Evolutionary conservation across 2,329 filamentous ascomycete species (phyloP).

Genomic region (Fusarium sp.): DNA sequence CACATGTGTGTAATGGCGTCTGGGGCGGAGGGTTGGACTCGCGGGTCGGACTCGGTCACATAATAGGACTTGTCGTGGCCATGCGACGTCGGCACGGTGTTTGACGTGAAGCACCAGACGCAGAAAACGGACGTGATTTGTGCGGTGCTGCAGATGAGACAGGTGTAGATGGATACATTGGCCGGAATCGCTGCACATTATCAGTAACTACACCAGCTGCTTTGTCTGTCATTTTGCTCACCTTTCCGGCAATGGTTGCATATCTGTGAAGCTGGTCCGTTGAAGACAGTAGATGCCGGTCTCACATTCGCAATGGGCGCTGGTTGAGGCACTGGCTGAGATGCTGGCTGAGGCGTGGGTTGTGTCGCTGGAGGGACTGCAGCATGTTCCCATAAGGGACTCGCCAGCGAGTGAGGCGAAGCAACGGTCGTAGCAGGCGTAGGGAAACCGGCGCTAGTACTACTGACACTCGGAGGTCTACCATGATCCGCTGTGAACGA

Average conservation of each 20-base stretch:
- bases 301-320: background rate
- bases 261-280: background rate
- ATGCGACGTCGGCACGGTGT: slow-evolving; percentile 42
- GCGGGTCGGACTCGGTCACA: slow-evolving; percentile 47
- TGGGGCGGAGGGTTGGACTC: slow-evolving; percentile 33
- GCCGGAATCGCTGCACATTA: slow-evolving; percentile 32
- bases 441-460: slow-evolving; percentile 25
- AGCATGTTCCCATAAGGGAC: slow-evolving; percentile 25
- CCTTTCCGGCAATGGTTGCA: slow-evolving; percentile 46
- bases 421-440: slow-evolving; percentile 28
- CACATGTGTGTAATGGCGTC: slow-evolving; percentile 41
- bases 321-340: too few relatives aligned
- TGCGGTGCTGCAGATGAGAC: slow-evolving; percentile 50
- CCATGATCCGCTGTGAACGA: slow-evolving; percentile 17
- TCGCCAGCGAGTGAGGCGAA: slow-evolving; percentile 13
- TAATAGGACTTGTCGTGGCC: slow-evolving; percentile 48
- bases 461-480: slow-evolving; percentile 26
- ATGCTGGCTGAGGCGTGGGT: background rate
- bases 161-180: slow-evolving; percentile 47
- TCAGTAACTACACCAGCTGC: background rate
- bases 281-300: slow-evolving; percentile 20
- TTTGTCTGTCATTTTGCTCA: background rate
- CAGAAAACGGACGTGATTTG: slow-evolving; percentile 40
- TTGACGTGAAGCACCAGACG: slow-evolving; percentile 49
- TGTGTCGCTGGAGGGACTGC: slow-evolving; percentile 4